These are phyloP conservation scores for Calamus simplicifolius DNA, from an alignment of 176 grass and related monocot genomes.

Conservation along the genomic window DNA sequence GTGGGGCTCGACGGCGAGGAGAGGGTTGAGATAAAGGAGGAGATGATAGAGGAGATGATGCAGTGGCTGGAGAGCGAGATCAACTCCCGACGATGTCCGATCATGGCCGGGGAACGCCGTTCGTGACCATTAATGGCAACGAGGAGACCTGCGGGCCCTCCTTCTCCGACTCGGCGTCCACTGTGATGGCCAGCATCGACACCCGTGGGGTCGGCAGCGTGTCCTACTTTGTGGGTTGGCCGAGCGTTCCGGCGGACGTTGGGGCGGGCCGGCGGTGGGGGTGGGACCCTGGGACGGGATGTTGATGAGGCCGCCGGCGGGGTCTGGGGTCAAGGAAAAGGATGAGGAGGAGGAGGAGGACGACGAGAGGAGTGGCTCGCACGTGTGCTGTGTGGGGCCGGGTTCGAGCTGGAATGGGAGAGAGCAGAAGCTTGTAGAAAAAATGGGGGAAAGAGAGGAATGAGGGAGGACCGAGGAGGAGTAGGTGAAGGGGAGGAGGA, in stretches of 20 bases:
- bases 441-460: too few relatives aligned
- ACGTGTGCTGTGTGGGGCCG: conserved; percentile 20
- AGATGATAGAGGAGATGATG: conserved; percentile 58
- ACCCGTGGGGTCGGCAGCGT: conserved; percentile 21
- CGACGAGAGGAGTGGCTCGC: conserved; percentile 52
- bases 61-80: conserved; percentile 79
- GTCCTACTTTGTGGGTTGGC: conserved; percentile 5
- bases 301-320: conserved; percentile 28
- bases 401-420: background rate
- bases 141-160: conserved; percentile 92
- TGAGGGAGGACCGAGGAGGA: too few relatives aligned
- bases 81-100: background rate
- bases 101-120: conserved; percentile 8
- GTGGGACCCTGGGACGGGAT: background rate
- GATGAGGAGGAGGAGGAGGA: background rate
- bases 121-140: conserved; percentile 71
- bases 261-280: too few relatives aligned
- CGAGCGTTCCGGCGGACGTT: too few relatives aligned
- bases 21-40: conserved; percentile 34
- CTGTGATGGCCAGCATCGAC: conserved; percentile 84
- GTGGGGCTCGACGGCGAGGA: background rate
- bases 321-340: background rate
- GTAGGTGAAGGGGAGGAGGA: too few relatives aligned
- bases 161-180: conserved; percentile 61
- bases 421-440: too few relatives aligned